These are phyloP conservation scores for Botryosphaeria agaves DNA, from an alignment of 2,329 filamentous ascomycete genomes.

Conservation along the genomic window DNA sequence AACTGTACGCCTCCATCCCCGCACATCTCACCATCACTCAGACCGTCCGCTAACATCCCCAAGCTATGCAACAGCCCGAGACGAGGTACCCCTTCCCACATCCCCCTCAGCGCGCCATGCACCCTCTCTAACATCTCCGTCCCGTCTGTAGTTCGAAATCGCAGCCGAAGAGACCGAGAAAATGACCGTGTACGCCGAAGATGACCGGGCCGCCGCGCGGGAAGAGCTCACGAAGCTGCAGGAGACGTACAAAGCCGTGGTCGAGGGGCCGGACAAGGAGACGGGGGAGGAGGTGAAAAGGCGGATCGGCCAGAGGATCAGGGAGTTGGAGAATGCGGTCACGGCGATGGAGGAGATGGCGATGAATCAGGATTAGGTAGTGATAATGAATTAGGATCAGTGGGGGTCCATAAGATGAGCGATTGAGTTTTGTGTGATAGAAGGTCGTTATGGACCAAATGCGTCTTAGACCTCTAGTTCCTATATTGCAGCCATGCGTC, in stretches of 20 bases:
- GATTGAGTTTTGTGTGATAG: too few species aligned
- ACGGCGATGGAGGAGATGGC: slow-evolving; percentile 33
- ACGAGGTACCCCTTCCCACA: slow-evolving; percentile 10
- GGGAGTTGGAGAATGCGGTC: slow-evolving; percentile 36
- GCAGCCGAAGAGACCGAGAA: slow-evolving; percentile 34
- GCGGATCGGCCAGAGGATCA: slow-evolving; percentile 31
- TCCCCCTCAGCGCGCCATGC: neutral
- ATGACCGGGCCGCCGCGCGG: slow-evolving; percentile 33
- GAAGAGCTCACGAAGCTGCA: slow-evolving; percentile 34
- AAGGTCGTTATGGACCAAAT: too few species aligned
- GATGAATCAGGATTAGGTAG: slow-evolving; percentile 26
- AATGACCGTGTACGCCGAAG: slow-evolving; percentile 36
- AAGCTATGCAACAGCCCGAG: slow-evolving; percentile 15
- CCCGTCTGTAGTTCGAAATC: slow-evolving; percentile 24
- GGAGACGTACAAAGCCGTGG: slow-evolving; percentile 24
- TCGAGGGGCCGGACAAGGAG: slow-evolving; percentile 22
- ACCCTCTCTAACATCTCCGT: neutral
- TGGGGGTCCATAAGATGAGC: too few species aligned
- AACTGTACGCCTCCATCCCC: slow-evolving; percentile 11
- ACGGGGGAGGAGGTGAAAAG: slow-evolving; percentile 32
- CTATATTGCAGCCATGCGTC: too few species aligned
- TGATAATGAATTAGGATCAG: too few species aligned
- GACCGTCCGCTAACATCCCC: neutral
- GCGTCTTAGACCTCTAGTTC: too few species aligned
- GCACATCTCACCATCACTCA: neutral